Base-by-base conservation (phyloP, 2,329 filamentous ascomycete species). In the Neophaeococcomyces aloes region DNA sequence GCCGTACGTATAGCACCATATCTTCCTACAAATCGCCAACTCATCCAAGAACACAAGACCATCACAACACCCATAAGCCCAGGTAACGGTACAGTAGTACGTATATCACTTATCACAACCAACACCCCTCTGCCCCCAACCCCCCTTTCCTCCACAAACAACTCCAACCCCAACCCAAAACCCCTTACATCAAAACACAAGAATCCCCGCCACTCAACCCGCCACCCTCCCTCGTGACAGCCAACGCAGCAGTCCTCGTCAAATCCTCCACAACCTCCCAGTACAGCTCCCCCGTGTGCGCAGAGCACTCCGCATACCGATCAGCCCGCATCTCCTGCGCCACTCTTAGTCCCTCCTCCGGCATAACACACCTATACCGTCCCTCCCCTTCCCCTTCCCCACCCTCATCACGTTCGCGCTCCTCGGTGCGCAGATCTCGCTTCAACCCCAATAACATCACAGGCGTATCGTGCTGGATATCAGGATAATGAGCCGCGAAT, bases 221-320 rank as follows among this genome's bases (percentile, higher is more conserved):
- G 2, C 75, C 75, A 15, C 63, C 62, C 14, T 67, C 66, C n/a
- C n/a, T n/a, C 1, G 73, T 77, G 5, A 70, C 77, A 2, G 74
- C 76, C 64, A 67, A 71, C n/a, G 70, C 76, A 3, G 73, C 72
- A 23, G 74, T 70, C 55, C 62, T 69, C 7, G 74, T 74, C 15
- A 80, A 65, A 57, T 80, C 76, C 54, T 80, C 75, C 46, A 79
- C 67, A 0, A 75, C 74, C 57, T 79, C 70, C 25, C 63, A 62
- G 50, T 77, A 72, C 30, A 80, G 60, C 59, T 79, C 72, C 2
- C 76, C 76, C 4, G 76, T 79, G 30, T 73, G 29, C 31, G 76
- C 75, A 48, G 74, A 78, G 51, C 76, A 80, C 55, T 80, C 76
- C 3, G 74, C 76, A 59, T 80, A 80, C 29, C 68, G 64, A 63